phyloP scores from a whole-genome alignment of 2,329 filamentous ascomycete species.

The Truncatella angustata region DNA sequence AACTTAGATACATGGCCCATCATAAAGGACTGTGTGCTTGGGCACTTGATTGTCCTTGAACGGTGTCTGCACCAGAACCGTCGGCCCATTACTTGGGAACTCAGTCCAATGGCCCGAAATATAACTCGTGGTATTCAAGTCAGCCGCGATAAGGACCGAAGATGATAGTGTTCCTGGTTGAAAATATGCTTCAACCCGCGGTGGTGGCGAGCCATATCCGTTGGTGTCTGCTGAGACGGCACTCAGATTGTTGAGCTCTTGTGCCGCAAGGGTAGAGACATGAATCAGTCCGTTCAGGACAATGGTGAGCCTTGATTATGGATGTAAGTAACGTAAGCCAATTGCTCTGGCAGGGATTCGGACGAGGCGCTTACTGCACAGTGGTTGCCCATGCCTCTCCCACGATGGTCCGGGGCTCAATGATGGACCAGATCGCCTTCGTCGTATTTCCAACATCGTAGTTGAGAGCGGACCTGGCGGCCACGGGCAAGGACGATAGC shows the following conservation, averaged over 20 bases:
- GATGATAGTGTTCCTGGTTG: conserved; percentile 29
- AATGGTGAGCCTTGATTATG: conserved; percentile 22
- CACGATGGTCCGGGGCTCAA: conserved; percentile 26
- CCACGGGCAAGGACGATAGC: conserved; percentile 19
- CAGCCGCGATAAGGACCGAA: conserved; percentile 30
- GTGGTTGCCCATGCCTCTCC: conserved; percentile 33
- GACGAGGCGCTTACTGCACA: conserved; percentile 25
- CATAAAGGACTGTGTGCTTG: conserved; percentile 26
- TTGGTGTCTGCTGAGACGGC: background rate
- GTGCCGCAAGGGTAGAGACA: conserved; percentile 27
- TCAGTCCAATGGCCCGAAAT: conserved; percentile 31
- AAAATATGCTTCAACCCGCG: conserved; percentile 22
- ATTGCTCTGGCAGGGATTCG: background rate
- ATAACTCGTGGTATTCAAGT: conserved; percentile 24
- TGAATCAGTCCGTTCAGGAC: conserved; percentile 32
- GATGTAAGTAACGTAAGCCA: background rate
- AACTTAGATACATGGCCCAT: conserved; percentile 30
- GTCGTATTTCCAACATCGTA: conserved; percentile 28
- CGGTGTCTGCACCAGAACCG: conserved; percentile 29
- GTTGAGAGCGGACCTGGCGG: conserved; percentile 28
- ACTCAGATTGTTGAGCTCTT: conserved; percentile 9
- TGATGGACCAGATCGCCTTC: conserved; percentile 28
- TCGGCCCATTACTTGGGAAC: conserved; percentile 32
- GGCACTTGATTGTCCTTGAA: conserved; percentile 24
- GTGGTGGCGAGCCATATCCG: no score